Percentiles rank a stretch among this genome's conserved stretches.
Evolutionary conservation across 2,329 filamentous ascomycete genomes (phyloP).

Genomic region (Fusarium proliferatum): DNA sequence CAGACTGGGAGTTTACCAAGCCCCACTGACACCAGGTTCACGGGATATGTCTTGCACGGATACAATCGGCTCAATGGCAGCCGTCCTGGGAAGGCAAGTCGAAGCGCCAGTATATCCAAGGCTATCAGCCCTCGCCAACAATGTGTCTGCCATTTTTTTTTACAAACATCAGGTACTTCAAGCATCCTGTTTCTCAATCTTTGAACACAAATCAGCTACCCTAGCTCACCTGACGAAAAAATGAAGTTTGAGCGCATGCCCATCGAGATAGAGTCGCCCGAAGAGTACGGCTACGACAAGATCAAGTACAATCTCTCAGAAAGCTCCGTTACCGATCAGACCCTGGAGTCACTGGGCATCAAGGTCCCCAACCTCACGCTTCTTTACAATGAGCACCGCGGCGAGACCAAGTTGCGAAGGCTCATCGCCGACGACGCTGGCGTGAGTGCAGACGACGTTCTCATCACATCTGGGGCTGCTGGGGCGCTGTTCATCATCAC

Average conservation of each 20-base stretch:
- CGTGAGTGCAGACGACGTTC: background rate
- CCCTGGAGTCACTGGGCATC: background rate
- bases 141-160: accelerated
- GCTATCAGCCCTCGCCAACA: background rate
- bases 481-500: background rate
- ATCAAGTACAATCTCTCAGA: constrained; percentile 3
- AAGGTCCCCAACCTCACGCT: background rate
- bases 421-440: background rate
- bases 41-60: too few species aligned
- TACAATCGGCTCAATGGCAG: background rate
- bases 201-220: accelerated
- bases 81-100: background rate
- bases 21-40: too few species aligned
- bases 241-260: constrained; percentile 10
- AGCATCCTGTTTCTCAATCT: accelerated
- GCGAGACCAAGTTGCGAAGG: background rate
- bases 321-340: background rate
- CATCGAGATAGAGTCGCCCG: background rate
- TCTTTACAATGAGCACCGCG: background rate
- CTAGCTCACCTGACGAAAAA: accelerated
- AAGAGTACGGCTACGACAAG: background rate
- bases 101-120: background rate
- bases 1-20: too few species aligned
- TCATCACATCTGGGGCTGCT: background rate
- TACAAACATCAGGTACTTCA: too few species aligned